Percentiles rank a stretch among this genome's conserved stretches.
Evolutionary conservation across 805 yeast species (phyloP).

Genomic region (Hanseniaspora clermontiae): DNA sequence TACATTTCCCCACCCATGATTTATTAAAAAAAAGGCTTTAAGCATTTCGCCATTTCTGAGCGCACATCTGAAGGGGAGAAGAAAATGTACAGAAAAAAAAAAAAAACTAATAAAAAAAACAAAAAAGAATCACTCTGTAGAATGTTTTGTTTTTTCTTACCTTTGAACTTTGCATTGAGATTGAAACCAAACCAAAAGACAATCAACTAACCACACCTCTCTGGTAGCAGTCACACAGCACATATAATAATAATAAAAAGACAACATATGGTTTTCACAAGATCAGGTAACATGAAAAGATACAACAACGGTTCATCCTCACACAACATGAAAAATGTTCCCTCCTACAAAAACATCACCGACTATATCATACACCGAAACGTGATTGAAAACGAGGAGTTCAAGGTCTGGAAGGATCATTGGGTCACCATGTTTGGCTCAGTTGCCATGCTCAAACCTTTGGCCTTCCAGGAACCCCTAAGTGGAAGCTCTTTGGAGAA

Average conservation of each 20-base stretch:
- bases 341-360: background rate
- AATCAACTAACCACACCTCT: background rate
- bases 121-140: no score
- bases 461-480: background rate
- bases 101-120: no score
- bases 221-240: no score
- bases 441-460: background rate
- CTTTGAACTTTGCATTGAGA: no score
- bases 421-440: conserved; percentile 5
- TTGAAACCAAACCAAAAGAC: background rate
- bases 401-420: conserved; percentile 11
- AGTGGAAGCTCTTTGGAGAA: background rate
- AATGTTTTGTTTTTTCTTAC: no score
- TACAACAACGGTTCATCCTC: background rate
- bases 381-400: conserved; percentile 10
- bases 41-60: no score
- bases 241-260: no score
- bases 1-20: no score
- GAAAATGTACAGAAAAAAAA: no score
- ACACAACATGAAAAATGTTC: conserved; percentile 8
- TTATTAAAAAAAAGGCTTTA: no score
- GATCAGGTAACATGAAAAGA: conserved; percentile 9
- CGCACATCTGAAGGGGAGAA: no score
- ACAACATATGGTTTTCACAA: conserved; percentile 7
- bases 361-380: conserved; percentile 12